A percentile compares a stretch with the other conserved stretches of the same genome.
Conservation (phyloP, 108 stramenopile species). For the Skeletonema tropicum region DNA sequence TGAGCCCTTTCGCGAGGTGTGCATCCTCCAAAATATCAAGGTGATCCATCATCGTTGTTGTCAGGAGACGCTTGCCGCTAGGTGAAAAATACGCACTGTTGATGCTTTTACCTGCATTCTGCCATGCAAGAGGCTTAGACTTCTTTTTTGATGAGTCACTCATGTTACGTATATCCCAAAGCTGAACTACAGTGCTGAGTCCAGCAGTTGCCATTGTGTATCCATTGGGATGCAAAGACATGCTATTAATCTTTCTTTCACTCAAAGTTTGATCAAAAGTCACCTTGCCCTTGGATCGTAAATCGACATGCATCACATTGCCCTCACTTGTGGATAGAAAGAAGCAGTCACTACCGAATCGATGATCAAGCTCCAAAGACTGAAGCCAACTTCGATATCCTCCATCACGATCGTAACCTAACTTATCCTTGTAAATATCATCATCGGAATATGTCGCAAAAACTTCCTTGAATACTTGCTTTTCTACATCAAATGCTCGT, state of each 20-base stretch:
- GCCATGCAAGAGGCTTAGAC: conserved; percentile 50
- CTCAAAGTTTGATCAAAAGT: conserved; percentile 68
- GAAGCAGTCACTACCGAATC: conserved; percentile 60
- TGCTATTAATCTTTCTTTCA: conserved; percentile 83
- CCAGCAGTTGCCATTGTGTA: conserved; percentile 71
- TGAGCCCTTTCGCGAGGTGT: conserved; percentile 41
- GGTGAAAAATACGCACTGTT: conserved; percentile 86
- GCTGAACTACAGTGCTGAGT: conserved; percentile 55
- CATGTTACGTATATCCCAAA: conserved; percentile 85
- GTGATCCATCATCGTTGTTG: conserved; percentile 67
- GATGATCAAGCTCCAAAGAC: conserved; percentile 63
- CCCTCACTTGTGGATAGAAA: conserved; percentile 83
- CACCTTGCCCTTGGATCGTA: conserved; percentile 55
- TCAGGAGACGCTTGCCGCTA: conserved; percentile 59
- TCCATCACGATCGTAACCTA: conserved; percentile 66
- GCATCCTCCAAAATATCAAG: conserved; percentile 70
- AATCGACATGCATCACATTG: conserved; percentile 72
- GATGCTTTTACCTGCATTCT: conserved; percentile 60
- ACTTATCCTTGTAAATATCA: conserved; percentile 57
- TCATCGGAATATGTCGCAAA: conserved; percentile 85
- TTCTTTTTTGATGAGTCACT: conserved; percentile 28
- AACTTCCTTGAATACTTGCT: conserved; percentile 61
- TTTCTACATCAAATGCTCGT: conserved; percentile 66
- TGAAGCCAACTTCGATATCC: conserved; percentile 74
- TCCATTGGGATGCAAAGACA: conserved; percentile 83